A percentile compares a stretch with the other conserved stretches of the same genome.
Evolutionary conservation across 1,139 yeast species (phyloP).

Genomic region (Suhomyces coccinellae): DNA sequence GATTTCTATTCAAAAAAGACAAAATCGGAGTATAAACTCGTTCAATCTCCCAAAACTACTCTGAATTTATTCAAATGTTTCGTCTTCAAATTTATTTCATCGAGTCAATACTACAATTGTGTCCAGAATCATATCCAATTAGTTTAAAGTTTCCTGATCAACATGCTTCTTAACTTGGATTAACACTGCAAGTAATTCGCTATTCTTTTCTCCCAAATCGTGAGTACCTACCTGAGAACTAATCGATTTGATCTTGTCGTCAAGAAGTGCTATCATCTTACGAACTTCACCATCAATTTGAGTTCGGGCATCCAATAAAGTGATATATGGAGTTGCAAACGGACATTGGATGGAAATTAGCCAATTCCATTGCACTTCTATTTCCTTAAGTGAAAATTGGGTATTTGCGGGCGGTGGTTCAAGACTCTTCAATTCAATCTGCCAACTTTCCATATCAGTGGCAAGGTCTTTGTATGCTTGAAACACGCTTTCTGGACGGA

Average conservation of each 20-base stretch:
- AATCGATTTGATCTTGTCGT: too few species aligned
- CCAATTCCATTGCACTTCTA: slow-evolving; percentile 20
- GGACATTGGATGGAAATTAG: slow-evolving; percentile 25
- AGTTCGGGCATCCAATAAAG: neutral
- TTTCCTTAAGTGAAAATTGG: slow-evolving; percentile 2
- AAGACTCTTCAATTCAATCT: neutral
- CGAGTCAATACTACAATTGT: too few species aligned
- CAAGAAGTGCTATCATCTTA: neutral
- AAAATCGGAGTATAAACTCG: too few species aligned
- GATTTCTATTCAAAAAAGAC: too few species aligned
- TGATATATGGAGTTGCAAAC: slow-evolving; percentile 4
- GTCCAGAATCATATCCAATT: too few species aligned
- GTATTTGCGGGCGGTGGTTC: neutral
- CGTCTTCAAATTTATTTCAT: too few species aligned
- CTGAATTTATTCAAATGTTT: too few species aligned
- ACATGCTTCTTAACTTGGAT: neutral
- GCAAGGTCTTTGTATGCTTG: slow-evolving; percentile 22
- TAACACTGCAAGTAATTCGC: neutral
- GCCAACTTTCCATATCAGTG: neutral
- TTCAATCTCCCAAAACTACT: too few species aligned
- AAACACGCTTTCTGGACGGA: slow-evolving; percentile 11
- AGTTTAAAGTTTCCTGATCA: neutral
- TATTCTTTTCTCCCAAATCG: neutral
- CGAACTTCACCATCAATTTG: neutral
- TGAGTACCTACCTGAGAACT: neutral